Evolutionary conservation across 2,329 filamentous ascomycete species (phyloP), one percentile per base, ranked within the genome.

Genomic region (Pyrenochaeta sp.): DNA sequence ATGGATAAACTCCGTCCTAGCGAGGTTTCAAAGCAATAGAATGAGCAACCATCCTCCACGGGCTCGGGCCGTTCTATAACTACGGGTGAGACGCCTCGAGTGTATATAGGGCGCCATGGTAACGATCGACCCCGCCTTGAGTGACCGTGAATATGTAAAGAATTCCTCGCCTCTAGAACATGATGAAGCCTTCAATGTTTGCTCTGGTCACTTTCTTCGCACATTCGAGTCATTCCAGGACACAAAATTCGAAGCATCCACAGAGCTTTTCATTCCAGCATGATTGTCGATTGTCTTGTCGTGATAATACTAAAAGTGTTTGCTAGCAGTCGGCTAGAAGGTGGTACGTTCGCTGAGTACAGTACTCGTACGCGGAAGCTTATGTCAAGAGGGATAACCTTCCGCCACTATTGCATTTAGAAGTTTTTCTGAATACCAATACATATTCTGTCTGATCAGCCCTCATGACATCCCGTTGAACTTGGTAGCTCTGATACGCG

Each of bases 371-470:
- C 19, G 9, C 34, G 46, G n/a, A 46, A 52, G 46, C 45, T 50
- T 45, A 19, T 24, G 24, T 44, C 13, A 48, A 51, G n/a, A 10
- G 43, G 46, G 47, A 49, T 32, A 37, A 52, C 47, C 52, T 55
- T n/a, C 36, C 36, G 36, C n/a, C 36, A 39, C 36, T 13, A 19
- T 39, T 13, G 36, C 36, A 6, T 5, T 19, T 39, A 13, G 13
- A 19, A 39, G 36, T 5, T 13, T n/a, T 3, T 19, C 13, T 19
- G 15, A 8, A n/a, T 5, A 39, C 36, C 15, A 39, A 39, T n/a
- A 8, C 36, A 39, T 36, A 36, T 10, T 39, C 36, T n/a, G 36
- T 39, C 9, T 5, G n/a, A 39, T 9, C 12, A 36, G n/a, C 13
- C 40, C 19, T 15, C 10, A 44, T 15, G 25, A 7, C 9, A 27